Conservation (phyloP, 2,329 filamentous ascomycete species). For the Fusarium tricinctum region DNA sequence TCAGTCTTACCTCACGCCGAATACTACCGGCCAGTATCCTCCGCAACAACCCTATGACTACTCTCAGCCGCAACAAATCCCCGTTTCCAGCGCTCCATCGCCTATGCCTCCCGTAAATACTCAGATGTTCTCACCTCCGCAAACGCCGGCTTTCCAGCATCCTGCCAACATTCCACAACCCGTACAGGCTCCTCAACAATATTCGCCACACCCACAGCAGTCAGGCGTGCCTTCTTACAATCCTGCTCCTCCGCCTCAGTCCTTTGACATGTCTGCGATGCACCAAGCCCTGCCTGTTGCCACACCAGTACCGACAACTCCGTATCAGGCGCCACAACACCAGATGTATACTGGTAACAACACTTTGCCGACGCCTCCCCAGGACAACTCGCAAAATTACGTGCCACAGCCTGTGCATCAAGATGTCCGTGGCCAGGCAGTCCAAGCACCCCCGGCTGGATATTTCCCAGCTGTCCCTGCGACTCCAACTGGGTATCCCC, state of each 20-base stretch:
- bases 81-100: not conserved
- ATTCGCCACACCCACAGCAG: not conserved
- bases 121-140: slow-evolving; percentile 11
- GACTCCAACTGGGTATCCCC: not conserved
- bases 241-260: not conserved
- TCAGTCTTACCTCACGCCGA: not conserved
- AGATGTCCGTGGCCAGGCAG: not conserved
- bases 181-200: not conserved
- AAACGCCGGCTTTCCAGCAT: slow-evolving; percentile 6
- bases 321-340: not conserved
- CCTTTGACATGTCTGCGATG: slow-evolving; percentile 34
- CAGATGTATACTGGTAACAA: not conserved
- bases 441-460: slow-evolving; percentile 5
- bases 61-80: not conserved
- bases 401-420: not conserved
- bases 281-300: slow-evolving; percentile 29
- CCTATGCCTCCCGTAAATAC: not conserved
- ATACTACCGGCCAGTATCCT: not conserved
- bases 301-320: not conserved
- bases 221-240: not conserved
- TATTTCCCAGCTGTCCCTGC: slow-evolving; percentile 4
- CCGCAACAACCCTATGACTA: slow-evolving; percentile 14
- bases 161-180: not conserved
- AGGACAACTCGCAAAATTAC: not conserved
- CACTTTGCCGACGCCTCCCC: not conserved